These are phyloP conservation scores for Pythium guiyangense DNA, from an alignment of 352 stramenopile species.

Conservation along the genomic window DNA sequence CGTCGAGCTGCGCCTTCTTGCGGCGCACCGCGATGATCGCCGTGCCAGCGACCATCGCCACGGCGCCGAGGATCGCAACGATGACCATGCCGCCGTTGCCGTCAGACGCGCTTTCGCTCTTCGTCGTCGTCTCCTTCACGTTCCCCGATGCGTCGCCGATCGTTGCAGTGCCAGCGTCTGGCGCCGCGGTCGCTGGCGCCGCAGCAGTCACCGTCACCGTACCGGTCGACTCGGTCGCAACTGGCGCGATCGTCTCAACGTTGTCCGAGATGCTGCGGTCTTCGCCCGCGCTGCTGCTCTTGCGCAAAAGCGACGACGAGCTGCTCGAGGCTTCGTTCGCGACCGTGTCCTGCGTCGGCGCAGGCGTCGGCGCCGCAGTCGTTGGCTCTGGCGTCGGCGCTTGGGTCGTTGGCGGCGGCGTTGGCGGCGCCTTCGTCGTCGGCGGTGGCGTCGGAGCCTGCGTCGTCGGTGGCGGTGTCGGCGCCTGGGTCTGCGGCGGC, in stretches of 20 bases:
- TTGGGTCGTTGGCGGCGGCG: not conserved
- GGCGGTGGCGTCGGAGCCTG: slow-evolving; percentile 17
- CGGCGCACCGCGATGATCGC: slow-evolving; percentile 42
- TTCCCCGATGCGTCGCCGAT: not conserved
- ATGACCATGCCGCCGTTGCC: slow-evolving; percentile 20
- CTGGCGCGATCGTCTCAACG: slow-evolving; percentile 6
- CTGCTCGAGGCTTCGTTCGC: slow-evolving; percentile 8
- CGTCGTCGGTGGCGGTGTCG: slow-evolving; percentile 15
- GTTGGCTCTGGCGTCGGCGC: slow-evolving; percentile 4
- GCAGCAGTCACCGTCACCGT: not conserved
- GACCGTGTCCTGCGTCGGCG: slow-evolving; percentile 8
- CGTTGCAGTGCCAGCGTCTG: not conserved
- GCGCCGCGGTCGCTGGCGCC: not conserved
- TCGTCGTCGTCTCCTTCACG: slow-evolving; percentile 10
- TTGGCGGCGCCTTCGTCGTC: slow-evolving; percentile 8
- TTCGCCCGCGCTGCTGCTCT: slow-evolving; percentile 1
- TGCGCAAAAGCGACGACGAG: slow-evolving; percentile 5
- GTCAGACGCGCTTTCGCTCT: not conserved
- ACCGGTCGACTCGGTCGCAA: slow-evolving; percentile 1
- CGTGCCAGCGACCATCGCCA: slow-evolving; percentile 23
- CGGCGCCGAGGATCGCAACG: slow-evolving; percentile 11
- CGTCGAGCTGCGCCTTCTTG: slow-evolving; percentile 55
- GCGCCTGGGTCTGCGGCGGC: slow-evolving; percentile 7
- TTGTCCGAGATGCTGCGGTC: slow-evolving; percentile 14
- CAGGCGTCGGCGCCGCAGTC: slow-evolving; percentile 12